phyloP scores from a whole-genome alignment of 1,284 basidiomycete species.

The Moesziomyces antarcticus region DNA sequence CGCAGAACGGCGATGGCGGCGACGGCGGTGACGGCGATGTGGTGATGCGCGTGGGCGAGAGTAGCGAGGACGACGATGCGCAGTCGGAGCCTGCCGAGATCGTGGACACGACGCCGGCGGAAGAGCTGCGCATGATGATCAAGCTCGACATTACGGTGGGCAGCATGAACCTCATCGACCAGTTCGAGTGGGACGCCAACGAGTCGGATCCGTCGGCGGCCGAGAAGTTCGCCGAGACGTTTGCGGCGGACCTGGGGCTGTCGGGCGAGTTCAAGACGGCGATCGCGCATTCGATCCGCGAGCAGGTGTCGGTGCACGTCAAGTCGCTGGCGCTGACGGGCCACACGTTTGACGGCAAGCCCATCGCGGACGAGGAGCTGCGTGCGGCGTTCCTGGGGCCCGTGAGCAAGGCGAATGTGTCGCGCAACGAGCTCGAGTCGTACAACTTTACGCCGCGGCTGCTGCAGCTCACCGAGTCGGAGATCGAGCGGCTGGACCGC shows the following conservation, averaged over 20 bases:
- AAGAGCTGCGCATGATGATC: conserved; percentile 87
- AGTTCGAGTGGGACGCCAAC: conserved; percentile 97
- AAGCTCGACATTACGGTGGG: conserved; percentile 98
- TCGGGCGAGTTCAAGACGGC: conserved; percentile 89
- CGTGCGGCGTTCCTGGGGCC: conserved; percentile 87
- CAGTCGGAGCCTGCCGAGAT: conserved; percentile 36
- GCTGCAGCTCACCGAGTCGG: conserved; percentile 86
- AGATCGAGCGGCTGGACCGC: conserved; percentile 85
- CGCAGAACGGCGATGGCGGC: conserved; percentile 67
- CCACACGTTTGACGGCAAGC: conserved; percentile 82
- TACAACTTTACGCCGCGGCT: conserved; percentile 83
- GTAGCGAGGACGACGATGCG: conserved; percentile 70
- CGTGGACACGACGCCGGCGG: conserved; percentile 37
- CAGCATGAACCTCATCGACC: conserved; percentile 91
- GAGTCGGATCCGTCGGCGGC: conserved; percentile 79
- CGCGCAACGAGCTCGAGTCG: conserved; percentile 76
- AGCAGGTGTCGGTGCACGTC: conserved; percentile 91
- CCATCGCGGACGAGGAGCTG: conserved; percentile 89
- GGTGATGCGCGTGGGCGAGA: conserved; percentile 27
- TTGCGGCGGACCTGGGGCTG: conserved; percentile 87
- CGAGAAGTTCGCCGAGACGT: conserved; percentile 90
- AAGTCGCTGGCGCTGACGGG: conserved; percentile 92
- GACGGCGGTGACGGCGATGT: conserved; percentile 70
- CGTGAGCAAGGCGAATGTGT: conserved; percentile 69
- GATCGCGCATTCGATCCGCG: conserved; percentile 92